A percentile compares a stretch with the other conserved stretches of the same genome.
Conservation (phyloP, 2,329 filamentous ascomycete genomes). For the Zymoseptoria ardabiliae region DNA sequence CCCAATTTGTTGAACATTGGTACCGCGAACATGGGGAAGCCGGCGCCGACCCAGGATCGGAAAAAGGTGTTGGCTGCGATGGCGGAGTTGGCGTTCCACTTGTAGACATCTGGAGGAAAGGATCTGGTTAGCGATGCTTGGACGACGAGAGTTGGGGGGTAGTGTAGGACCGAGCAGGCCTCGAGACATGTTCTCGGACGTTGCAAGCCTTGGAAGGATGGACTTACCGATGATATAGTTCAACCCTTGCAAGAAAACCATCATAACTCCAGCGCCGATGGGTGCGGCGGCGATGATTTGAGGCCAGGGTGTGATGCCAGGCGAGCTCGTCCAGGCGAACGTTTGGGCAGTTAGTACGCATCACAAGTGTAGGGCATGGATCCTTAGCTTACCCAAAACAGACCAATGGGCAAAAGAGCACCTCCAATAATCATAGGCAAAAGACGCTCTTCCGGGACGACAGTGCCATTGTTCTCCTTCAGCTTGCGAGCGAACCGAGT, state of each 20-base stretch:
- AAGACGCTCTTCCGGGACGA: constrained; percentile 38
- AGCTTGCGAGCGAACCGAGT: constrained; percentile 17
- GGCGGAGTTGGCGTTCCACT: constrained; percentile 31
- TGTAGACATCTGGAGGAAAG: constrained; percentile 36
- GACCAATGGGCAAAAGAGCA: constrained; percentile 34
- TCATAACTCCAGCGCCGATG: constrained; percentile 32
- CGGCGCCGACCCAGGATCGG: constrained; percentile 28
- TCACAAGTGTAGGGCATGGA: background rate
- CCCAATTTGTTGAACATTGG: constrained; percentile 31
- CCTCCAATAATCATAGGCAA: constrained; percentile 40
- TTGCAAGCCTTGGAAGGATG: too few relatives aligned
- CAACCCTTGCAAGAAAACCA: constrained; percentile 32
- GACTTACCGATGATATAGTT: constrained; percentile 33
- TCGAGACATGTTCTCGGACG: too few relatives aligned
- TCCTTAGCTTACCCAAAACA: constrained; percentile 33
- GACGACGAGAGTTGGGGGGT: too few relatives aligned
- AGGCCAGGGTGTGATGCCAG: constrained; percentile 34
- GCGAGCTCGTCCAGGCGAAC: constrained; percentile 37
- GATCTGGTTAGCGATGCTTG: too few relatives aligned
- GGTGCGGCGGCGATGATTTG: constrained; percentile 34
- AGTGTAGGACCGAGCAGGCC: too few relatives aligned
- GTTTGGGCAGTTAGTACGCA: background rate
- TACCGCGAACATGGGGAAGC: constrained; percentile 27
- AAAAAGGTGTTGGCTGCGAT: constrained; percentile 31
- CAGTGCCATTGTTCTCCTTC: constrained; percentile 8